A percentile compares a stretch with the other conserved stretches of the same genome.
Evolutionary conservation across 768 basidiomycete species (phyloP).

Genomic region (Trametes meyenii): DNA sequence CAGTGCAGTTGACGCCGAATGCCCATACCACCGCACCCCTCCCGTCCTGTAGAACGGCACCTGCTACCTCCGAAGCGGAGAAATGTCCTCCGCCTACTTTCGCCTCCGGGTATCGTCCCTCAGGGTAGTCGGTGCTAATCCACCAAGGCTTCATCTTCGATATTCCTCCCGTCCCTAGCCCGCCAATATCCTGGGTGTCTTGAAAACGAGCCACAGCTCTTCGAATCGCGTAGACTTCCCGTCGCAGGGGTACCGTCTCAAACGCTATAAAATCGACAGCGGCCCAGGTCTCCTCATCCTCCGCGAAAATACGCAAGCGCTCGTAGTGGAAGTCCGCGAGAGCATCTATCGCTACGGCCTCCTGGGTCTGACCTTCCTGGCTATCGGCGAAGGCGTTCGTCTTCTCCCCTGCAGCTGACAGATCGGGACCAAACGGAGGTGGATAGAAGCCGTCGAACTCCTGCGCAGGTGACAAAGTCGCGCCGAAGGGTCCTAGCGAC

Average conservation of each 20-base stretch:
- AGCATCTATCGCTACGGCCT: slow-evolving; percentile 47
- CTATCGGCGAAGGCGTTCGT: slow-evolving; percentile 44
- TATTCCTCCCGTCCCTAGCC: not conserved
- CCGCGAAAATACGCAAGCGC: slow-evolving; percentile 57
- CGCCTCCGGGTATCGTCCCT: slow-evolving; percentile 49
- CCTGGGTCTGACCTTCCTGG: slow-evolving; percentile 35
- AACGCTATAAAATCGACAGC: slow-evolving; percentile 68
- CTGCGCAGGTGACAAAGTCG: slow-evolving; percentile 62
- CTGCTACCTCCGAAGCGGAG: slow-evolving; percentile 45
- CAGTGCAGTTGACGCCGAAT: slow-evolving; percentile 79
- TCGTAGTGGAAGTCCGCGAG: slow-evolving; percentile 66
- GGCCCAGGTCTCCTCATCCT: slow-evolving; percentile 53
- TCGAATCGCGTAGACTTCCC: slow-evolving; percentile 69
- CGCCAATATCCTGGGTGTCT: not conserved
- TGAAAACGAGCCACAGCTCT: slow-evolving; percentile 52
- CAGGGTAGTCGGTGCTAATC: slow-evolving; percentile 68
- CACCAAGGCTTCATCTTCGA: slow-evolving; percentile 65
- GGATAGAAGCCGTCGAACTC: slow-evolving; percentile 80
- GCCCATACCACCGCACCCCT: slow-evolving; percentile 44
- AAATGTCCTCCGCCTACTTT: slow-evolving; percentile 31
- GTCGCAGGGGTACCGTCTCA: slow-evolving; percentile 72
- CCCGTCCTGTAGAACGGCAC: slow-evolving; percentile 39
- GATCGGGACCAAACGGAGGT: slow-evolving; percentile 67
- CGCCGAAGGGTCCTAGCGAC: slow-evolving; percentile 77
- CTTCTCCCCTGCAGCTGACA: slow-evolving; percentile 36